A percentile compares a stretch with the other conserved stretches of the same genome.
These are phyloP conservation scores for Phaeosphaeria sp. DNA, from an alignment of 2,329 filamentous ascomycete species.

Conservation along the genomic window DNA sequence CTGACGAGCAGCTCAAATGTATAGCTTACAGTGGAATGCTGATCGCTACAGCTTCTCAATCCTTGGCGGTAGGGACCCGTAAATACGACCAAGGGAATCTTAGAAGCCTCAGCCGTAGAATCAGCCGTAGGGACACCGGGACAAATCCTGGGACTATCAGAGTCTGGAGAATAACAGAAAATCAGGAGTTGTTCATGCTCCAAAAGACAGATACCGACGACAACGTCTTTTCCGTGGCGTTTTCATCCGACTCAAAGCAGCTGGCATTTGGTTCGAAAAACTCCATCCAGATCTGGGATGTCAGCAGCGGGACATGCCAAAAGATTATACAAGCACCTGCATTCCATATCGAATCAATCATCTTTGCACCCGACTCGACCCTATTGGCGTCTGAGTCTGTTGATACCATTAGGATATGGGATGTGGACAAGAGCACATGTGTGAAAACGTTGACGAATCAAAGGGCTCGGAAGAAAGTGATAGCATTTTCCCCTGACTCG, in stretches of 20 bases:
- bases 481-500: slow-evolving; percentile 2
- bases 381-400: slow-evolving; percentile 5
- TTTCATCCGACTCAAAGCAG: slow-evolving; percentile 21
- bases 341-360: slow-evolving; percentile 15
- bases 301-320: slow-evolving; percentile 15
- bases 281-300: slow-evolving; percentile 14
- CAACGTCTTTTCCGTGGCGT: slow-evolving; percentile 19
- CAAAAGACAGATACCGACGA: background rate
- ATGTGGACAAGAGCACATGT: slow-evolving; percentile 1
- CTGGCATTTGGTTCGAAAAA: slow-evolving; percentile 21
- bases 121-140: background rate
- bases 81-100: background rate
- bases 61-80: no score
- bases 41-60: background rate
- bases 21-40: background rate
- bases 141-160: background rate
- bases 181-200: background rate
- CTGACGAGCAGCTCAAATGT: background rate
- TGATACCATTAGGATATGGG: slow-evolving; percentile 15
- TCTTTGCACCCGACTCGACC: background rate
- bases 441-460: slow-evolving; percentile 6
- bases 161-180: background rate
- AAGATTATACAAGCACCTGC: slow-evolving; percentile 18
- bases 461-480: slow-evolving; percentile 14
- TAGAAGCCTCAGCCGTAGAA: background rate